Percentiles rank a stretch among this genome's conserved stretches.
These are phyloP conservation scores for Hexamita inflata DNA, from an alignment of 208 protist genomes.

Conservation along the genomic window DNA sequence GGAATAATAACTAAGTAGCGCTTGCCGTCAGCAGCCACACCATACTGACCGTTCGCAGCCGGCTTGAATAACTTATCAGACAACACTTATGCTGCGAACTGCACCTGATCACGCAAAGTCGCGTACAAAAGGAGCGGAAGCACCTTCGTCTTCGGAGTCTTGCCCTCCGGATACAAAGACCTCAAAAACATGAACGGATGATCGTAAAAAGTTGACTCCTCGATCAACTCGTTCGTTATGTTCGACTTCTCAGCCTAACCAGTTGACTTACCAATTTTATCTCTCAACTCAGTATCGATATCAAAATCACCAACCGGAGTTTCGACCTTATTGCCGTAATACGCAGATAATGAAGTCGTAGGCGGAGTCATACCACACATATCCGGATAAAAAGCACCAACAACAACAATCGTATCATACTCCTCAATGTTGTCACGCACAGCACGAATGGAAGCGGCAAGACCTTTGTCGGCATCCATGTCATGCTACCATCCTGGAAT, in stretches of 20 bases:
- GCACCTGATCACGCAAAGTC: not conserved
- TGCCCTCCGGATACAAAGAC: not conserved
- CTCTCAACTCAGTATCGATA: not conserved
- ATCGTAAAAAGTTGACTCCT: slow-evolving; percentile 5
- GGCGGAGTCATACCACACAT: not conserved
- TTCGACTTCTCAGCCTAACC: not conserved
- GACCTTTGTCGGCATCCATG: not conserved
- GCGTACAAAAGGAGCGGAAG: slow-evolving; percentile 8
- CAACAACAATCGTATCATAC: slow-evolving; percentile 17
- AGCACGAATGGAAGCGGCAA: slow-evolving; percentile 1
- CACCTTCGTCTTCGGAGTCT: slow-evolving; percentile 3
- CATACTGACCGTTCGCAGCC: not conserved
- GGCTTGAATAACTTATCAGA: slow-evolving; percentile 5
- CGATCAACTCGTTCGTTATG: not conserved
- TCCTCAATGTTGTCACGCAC: not conserved
- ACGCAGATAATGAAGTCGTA: not conserved
- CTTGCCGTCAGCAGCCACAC: not conserved
- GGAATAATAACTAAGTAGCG: slow-evolving; percentile 17
- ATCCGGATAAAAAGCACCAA: slow-evolving; percentile 8
- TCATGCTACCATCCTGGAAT: not conserved
- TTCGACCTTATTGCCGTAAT: not conserved
- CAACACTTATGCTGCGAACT: not conserved
- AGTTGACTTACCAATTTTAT: not conserved
- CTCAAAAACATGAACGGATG: not conserved
- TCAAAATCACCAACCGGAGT: slow-evolving; percentile 7